A percentile compares a stretch with the other conserved stretches of the same genome.
phyloP scores from a whole-genome alignment of 441 rosid species.

The Croton laevigatus region DNA sequence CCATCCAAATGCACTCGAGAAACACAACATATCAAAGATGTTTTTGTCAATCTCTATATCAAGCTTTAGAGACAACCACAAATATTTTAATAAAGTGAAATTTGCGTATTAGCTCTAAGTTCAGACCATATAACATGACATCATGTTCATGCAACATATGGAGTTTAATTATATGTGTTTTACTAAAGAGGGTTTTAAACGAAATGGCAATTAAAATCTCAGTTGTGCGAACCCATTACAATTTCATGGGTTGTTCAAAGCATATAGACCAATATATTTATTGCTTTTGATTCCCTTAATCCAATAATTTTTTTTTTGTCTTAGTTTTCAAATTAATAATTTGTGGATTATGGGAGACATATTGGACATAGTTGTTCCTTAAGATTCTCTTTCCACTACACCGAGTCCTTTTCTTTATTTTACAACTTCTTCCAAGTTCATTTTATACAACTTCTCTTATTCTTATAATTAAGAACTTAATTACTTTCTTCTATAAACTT shows the following conservation, averaged over 20 bases:
- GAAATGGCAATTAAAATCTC: not conserved
- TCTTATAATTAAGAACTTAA: not conserved
- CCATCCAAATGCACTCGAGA: constrained; percentile 16
- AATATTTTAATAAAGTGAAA: constrained; percentile 1
- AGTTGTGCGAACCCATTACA: not conserved
- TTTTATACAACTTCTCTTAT: not conserved
- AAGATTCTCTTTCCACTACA: not conserved
- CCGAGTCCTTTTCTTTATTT: not conserved
- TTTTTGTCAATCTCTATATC: not conserved
- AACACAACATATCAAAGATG: constrained; percentile 23
- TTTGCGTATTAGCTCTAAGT: not conserved
- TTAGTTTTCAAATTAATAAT: not conserved
- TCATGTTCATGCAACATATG: constrained; percentile 14
- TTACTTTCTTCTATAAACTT: not conserved
- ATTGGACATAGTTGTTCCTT: not conserved
- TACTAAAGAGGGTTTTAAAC: not conserved
- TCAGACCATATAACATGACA: constrained; percentile 18
- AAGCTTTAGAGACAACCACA: not conserved
- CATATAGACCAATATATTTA: not conserved
- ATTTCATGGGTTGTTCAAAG: not conserved
- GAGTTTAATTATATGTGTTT: not conserved
- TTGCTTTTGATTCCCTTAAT: not conserved
- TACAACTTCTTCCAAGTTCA: not conserved
- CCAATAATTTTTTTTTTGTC: not conserved
- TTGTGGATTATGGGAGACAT: not conserved